Base-by-base conservation (phyloP, 192 early-diverging fungal genomes). In the Helicostylum pulchrum region DNA sequence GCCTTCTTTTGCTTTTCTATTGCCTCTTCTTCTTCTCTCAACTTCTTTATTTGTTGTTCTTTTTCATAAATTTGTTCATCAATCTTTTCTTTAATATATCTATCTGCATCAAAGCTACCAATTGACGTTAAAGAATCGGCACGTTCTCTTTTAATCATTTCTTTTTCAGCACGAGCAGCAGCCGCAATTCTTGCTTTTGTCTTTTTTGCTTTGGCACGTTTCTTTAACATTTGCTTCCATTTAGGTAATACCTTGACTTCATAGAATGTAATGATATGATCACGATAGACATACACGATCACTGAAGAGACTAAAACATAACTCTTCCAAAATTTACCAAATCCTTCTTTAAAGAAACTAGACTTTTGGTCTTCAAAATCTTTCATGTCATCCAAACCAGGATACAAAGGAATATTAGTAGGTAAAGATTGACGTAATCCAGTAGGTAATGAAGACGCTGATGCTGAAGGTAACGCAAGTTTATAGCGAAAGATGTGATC, bases 271-370 rank as follows among this genome's bases (percentile, higher is more conserved):
- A 31, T 7, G n/a, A 51, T 32, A 15, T 30, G 34, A 10, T 51
- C 51, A 1, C 67, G 58, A 32, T 70, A 53, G n/a, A 62, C 26
- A 50, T 75, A 75, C 1, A 32, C 20, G 2, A 58, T 42, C 1
- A 43, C 54, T 2, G 57, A 2, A 6, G 66, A 15, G 11, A 62
- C 23, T 2, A 76, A 19, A 5, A 76, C 4, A 48, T 62, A 71
- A 7, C 44, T 62, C 43, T 71, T 67, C 68, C 74, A 76, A 47
- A 67, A 71, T 21, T 51, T 47, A 7, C 68, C 69, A 0, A 34
- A 7, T 0, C 68, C 69, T 46, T 71, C 65, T 19, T 67, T 39
- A 53, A 55, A 76, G 20, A 70, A 66, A 2, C 73, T 60, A 17
- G 46, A 26, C n/a, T 62, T 51, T 11, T 15, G 19, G 1, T 54